Evolutionary conservation across 2,329 filamentous ascomycete genomes (phyloP), one percentile per base, ranked within the genome.

Genomic region (Neofusicoccum ribis): DNA sequence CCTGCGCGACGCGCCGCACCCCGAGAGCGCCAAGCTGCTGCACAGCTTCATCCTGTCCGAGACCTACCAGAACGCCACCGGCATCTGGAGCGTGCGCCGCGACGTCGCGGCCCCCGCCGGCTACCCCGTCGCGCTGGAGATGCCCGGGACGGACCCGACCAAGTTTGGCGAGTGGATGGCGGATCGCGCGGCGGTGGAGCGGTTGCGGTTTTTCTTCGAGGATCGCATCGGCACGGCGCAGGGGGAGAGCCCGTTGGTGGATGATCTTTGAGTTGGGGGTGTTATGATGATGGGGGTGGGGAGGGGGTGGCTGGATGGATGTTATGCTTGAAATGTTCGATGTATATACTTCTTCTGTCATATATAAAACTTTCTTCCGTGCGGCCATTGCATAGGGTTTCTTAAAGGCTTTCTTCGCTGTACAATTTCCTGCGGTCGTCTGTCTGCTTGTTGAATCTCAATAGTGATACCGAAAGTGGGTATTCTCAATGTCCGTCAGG

Each of bases 11-110:
- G 82, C 84, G 0, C 81, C 81, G 0, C 81, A 83, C 58, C 81
- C 82, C 0, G 82, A 85, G 70, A 78, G 78, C 37, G 81, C 84
- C 34, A 85, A 84, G 73, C 72, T 85, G 31, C 76, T 85, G 8
- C 77, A 82, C 68, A 81, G 77, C 69, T 85, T 72, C 69, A 65
- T 85, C 5, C 70, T 85, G 11, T 81, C 76, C 63, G 65, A 72
- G 1, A 81, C 82, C 63, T 77, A 68, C 52, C 80, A 83, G 69
- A 62, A 70, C 7, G 52, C 65, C 0, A 66, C 61, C 3, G 73
- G 73, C 3, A 72, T 67, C 6, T 78, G 78, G 79, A 76, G 75
- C 17, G 75, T 78, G 0, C 74, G 79, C 4, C 67, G 65, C 2
- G 80, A 82, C 67, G 65, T 78, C 1, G 59, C 69, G 1, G 50